Base-by-base conservation (phyloP, 2,329 filamentous ascomycete species). In the Paecilomyces formosus region DNA sequence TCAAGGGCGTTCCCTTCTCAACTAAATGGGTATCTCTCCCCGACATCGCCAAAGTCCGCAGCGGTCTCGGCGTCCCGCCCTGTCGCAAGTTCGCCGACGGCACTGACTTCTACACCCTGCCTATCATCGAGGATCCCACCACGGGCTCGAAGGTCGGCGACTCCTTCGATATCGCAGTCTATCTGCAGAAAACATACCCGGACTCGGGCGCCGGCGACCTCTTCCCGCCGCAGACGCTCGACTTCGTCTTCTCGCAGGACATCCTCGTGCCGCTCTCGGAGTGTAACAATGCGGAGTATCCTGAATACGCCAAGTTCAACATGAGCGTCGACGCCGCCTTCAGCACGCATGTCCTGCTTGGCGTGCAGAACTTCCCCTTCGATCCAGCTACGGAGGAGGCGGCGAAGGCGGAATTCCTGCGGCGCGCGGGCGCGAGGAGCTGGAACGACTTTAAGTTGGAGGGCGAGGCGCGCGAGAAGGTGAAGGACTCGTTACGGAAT, bases 81-180 rank as follows among this genome's bases (percentile, higher is more conserved):
- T 76, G 74, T 21, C 83, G 85, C 65, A 82, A 81, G 60, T 79
- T 81, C 58, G 76, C 75, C 61, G 80, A 87, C 63, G 84, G 84
- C 50, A 74, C 71, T 33, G 81, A 85, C 64, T 88, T 78, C 72
- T 78, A 78, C 70, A 88, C 85, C 1, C 77, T 88, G 0, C 85
- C 86, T 1, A 76, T 87, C 50, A 68, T 88, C 22, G 64, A 73
- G 0, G 82, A 87, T 55, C 67, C 74, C 0, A 57, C 64, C 18
- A 80, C 77, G 0, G 66, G 65, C 4, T 59, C 70, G 0, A 55
- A 75, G 0, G 57, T 87, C 2, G 85, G 85, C 4, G 86, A 88
- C 71, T 84, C 84, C 2, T 86, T 87, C 65, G 85, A 88, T 56
- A 88, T 88, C 60, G 86, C 85, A 6, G 70, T 80, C 26, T 82